phyloP scores from a whole-genome alignment of 768 basidiomycete genomes.

The Gautieria morchelliformis region DNA sequence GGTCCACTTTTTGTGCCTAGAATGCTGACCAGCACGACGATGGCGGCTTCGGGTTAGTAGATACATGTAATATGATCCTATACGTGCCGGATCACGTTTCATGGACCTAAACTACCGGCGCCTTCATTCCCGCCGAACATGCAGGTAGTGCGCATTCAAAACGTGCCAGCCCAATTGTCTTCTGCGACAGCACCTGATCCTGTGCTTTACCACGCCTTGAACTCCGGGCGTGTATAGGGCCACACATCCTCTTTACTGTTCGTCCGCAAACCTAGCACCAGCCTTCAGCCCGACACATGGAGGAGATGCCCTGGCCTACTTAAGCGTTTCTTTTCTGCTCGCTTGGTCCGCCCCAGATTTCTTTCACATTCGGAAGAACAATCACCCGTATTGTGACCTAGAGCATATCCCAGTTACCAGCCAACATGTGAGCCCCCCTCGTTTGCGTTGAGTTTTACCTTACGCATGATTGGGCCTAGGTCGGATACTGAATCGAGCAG shows the following conservation, averaged over 20 bases:
- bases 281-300: background rate
- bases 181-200: background rate
- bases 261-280: background rate
- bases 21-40: background rate
- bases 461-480: background rate
- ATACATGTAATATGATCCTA: background rate
- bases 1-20: background rate
- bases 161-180: background rate
- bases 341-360: background rate
- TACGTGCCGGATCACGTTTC: background rate
- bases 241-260: background rate
- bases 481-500: background rate
- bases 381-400: background rate
- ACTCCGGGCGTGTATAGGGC: background rate
- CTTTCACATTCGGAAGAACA: background rate
- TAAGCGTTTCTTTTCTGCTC: background rate
- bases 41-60: background rate
- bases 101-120: background rate
- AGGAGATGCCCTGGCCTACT: conserved; percentile 1
- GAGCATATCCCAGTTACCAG: background rate
- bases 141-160: background rate
- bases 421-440: background rate
- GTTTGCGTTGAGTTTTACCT: background rate
- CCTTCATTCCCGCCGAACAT: background rate
- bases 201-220: background rate